These are phyloP conservation scores for Euphorbia neoarborescens DNA, from an alignment of 441 rosid species.

Conservation along the genomic window DNA sequence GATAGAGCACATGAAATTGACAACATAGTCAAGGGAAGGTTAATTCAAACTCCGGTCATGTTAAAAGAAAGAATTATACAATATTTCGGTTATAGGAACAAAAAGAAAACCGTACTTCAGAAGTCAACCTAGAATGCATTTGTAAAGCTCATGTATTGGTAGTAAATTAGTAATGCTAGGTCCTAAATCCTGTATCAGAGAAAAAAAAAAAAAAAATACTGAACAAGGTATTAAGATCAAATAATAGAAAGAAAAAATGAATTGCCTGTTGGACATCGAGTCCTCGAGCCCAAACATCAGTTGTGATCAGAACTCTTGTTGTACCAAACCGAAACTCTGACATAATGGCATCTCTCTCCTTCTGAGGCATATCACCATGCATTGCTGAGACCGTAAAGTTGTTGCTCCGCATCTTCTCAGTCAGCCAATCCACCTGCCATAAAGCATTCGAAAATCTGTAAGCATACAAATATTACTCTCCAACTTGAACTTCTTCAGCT, in stretches of 20 bases:
- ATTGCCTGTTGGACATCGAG: slow-evolving; percentile 93
- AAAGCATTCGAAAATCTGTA: neutral
- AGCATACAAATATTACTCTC: neutral
- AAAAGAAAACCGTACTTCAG: too few species aligned
- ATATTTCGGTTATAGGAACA: neutral
- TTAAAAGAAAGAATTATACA: neutral
- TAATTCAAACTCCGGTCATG: neutral
- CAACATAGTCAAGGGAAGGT: neutral
- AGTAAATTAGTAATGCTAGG: neutral
- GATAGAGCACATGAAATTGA: neutral
- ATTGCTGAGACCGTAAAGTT: slow-evolving; percentile 90
- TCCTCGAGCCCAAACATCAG: slow-evolving; percentile 97
- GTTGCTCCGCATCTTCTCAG: slow-evolving; percentile 81
- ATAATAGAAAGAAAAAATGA: neutral
- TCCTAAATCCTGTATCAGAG: neutral
- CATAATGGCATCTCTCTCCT: slow-evolving; percentile 88
- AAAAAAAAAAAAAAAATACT: neutral
- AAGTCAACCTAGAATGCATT: neutral
- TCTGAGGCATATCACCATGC: slow-evolving; percentile 99
- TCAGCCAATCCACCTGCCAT: slow-evolving; percentile 86
- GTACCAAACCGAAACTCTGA: slow-evolving; percentile 62
- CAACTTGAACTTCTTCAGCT: neutral
- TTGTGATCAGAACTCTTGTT: slow-evolving; percentile 86
- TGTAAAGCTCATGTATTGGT: neutral
- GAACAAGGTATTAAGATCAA: neutral